These are phyloP conservation scores for Phytophthora sojae DNA, from an alignment of 352 stramenopile species.

Conservation along the genomic window DNA sequence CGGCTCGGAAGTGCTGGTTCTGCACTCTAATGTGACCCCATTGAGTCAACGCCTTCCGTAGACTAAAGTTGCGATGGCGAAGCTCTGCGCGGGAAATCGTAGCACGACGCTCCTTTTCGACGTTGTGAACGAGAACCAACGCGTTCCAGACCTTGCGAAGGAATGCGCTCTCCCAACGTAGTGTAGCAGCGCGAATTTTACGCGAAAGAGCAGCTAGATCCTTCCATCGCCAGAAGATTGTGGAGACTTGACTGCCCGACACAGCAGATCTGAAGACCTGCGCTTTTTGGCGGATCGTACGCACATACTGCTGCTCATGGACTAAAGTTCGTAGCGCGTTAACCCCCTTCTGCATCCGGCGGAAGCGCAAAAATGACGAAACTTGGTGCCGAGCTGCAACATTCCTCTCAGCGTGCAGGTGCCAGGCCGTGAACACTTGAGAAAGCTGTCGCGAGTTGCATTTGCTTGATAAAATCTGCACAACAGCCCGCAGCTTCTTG, in stretches of 20 bases:
- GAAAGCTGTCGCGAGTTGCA: slow-evolving; percentile 20
- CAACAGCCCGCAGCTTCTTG: slow-evolving; percentile 35
- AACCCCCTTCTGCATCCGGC: slow-evolving; percentile 31
- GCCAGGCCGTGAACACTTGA: slow-evolving; percentile 34
- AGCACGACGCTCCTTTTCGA: slow-evolving; percentile 1
- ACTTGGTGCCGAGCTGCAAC: slow-evolving; percentile 10
- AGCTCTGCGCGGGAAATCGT: slow-evolving; percentile 15
- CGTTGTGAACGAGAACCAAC: slow-evolving; percentile 15
- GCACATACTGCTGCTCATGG: slow-evolving; percentile 7
- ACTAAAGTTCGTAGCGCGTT: slow-evolving; percentile 19
- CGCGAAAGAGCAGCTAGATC: slow-evolving; percentile 16
- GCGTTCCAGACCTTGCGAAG: slow-evolving; percentile 39
- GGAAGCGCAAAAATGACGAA: slow-evolving; percentile 31
- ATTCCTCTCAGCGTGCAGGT: slow-evolving; percentile 12
- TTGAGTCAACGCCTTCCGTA: slow-evolving; percentile 12
- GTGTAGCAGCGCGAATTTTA: slow-evolving; percentile 4
- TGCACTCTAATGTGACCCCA: slow-evolving; percentile 29
- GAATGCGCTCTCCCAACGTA: slow-evolving; percentile 35
- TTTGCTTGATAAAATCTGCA: slow-evolving; percentile 32
- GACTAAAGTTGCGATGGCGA: slow-evolving; percentile 8
- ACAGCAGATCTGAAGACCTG: slow-evolving; percentile 33
- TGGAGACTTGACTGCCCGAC: slow-evolving; percentile 13
- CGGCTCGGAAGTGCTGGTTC: slow-evolving; percentile 20
- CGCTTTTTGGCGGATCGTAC: slow-evolving; percentile 17
- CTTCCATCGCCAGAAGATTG: slow-evolving; percentile 40